Evolutionary conservation across 345 rosid species (phyloP).

Genomic region (Bruguiera sexangula): DNA sequence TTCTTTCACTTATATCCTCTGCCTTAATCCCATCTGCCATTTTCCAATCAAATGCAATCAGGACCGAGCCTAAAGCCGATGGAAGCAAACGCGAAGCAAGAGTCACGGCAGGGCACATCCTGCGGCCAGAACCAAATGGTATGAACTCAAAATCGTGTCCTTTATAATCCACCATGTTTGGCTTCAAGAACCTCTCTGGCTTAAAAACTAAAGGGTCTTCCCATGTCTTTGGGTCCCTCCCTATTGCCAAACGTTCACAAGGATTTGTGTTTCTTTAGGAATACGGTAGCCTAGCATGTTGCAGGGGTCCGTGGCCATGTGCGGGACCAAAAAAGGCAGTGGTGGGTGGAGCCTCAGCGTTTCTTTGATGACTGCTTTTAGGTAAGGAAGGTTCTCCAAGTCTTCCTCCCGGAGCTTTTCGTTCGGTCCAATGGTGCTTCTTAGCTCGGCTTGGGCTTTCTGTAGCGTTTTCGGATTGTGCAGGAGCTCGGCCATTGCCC

Average conservation of each 20-base stretch:
- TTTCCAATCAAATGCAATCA: constrained; percentile 62
- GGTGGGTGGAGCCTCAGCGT: constrained; percentile 80
- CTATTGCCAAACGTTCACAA: constrained; percentile 66
- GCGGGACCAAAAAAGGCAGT: constrained; percentile 73
- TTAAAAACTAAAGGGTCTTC: constrained; percentile 43
- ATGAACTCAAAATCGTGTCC: constrained; percentile 65
- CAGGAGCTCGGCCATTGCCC: constrained; percentile 86
- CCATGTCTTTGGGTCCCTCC: constrained; percentile 65
- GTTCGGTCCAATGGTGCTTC: constrained; percentile 29
- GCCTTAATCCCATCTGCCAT: constrained; percentile 39
- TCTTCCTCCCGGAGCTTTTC: constrained; percentile 55
- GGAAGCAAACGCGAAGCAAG: constrained; percentile 63
- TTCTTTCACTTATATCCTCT: constrained; percentile 58
- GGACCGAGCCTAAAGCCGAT: constrained; percentile 56
- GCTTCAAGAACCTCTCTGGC: constrained; percentile 65
- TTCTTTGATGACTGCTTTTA: constrained; percentile 67
- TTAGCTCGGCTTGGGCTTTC: constrained; percentile 55
- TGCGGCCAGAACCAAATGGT: constrained; percentile 82
- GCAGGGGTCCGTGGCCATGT: constrained; percentile 66
- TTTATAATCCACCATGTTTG: constrained; percentile 42
- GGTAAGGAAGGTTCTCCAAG: constrained; percentile 55
- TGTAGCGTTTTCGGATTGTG: constrained; percentile 41
- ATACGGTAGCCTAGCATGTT: constrained; percentile 49
- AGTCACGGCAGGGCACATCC: constrained; percentile 85
- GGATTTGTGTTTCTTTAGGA: constrained; percentile 69